These are phyloP conservation scores for Hypoxylon sp. DNA, from an alignment of 2,329 filamentous ascomycete species.

Conservation along the genomic window DNA sequence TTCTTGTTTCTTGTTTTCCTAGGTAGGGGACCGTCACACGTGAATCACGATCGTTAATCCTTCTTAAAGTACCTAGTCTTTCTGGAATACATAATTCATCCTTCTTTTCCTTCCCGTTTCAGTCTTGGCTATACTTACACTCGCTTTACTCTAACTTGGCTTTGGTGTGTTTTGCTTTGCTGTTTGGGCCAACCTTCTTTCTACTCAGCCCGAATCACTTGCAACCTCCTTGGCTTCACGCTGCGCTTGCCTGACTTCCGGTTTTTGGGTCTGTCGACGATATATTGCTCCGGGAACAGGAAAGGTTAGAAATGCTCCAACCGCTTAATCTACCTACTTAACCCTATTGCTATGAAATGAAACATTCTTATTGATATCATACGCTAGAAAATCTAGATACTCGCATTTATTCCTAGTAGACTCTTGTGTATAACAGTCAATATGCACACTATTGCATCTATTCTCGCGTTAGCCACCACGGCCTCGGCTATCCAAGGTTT, in stretches of 20 bases:
- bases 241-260: slow-evolving; percentile 22
- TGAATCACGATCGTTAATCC: slow-evolving; percentile 44
- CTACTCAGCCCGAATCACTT: slow-evolving; percentile 25
- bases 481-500: slow-evolving; percentile 70
- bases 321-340: slow-evolving; percentile 4
- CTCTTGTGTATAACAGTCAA: slow-evolving; percentile 22
- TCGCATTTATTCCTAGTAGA: slow-evolving; percentile 18
- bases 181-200: slow-evolving; percentile 34
- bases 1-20: slow-evolving; percentile 32
- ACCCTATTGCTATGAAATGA: slow-evolving; percentile 4
- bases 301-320: slow-evolving; percentile 7
- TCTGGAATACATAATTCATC: slow-evolving; percentile 34
- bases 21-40: slow-evolving; percentile 32
- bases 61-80: slow-evolving; percentile 25
- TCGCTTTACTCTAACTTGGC: slow-evolving; percentile 22
- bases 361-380: slow-evolving; percentile 8
- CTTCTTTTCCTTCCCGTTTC: slow-evolving; percentile 29
- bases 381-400: slow-evolving; percentile 24
- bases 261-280: slow-evolving; percentile 9
- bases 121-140: slow-evolving; percentile 34
- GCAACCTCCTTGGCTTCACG: slow-evolving; percentile 23
- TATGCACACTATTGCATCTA: slow-evolving; percentile 48
- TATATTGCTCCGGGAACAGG: slow-evolving; percentile 8
- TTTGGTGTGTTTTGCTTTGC: slow-evolving; percentile 30
- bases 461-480: slow-evolving; percentile 58